A percentile compares a stretch with the other conserved stretches of the same genome.
phyloP scores from a whole-genome alignment of 257 asterid genomes.

The Solanum raphanifolium region DNA sequence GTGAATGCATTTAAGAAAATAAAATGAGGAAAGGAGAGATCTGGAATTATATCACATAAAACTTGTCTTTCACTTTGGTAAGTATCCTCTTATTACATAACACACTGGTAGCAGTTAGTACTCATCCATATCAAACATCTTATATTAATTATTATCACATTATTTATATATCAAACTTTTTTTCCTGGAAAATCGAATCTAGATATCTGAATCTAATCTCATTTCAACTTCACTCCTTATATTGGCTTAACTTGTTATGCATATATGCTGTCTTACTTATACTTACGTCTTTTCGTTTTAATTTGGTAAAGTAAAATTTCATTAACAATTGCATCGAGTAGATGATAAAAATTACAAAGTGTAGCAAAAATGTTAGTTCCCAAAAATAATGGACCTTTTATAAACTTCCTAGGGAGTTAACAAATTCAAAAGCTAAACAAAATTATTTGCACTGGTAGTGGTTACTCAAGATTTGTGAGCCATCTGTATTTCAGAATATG shows the following conservation, averaged over 20 bases:
- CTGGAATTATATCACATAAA: neutral
- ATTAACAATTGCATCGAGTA: neutral
- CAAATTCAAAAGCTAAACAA: neutral
- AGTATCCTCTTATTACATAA: neutral
- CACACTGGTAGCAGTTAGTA: neutral
- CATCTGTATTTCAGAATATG: neutral
- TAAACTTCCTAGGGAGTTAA: neutral
- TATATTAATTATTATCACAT: neutral
- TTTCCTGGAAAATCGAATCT: neutral
- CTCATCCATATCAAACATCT: neutral
- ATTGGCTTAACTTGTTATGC: neutral
- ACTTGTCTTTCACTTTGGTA: neutral
- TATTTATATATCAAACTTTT: neutral
- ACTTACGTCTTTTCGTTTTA: neutral
- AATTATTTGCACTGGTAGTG: neutral
- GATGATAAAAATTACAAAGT: neutral
- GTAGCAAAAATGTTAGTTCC: neutral
- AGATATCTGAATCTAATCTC: neutral
- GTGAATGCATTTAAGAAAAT: neutral
- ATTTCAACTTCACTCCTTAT: neutral
- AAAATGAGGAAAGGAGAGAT: neutral
- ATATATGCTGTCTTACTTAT: neutral
- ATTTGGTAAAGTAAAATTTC: neutral
- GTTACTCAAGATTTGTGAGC: neutral
- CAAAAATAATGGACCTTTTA: neutral